Evolutionary conservation across 768 basidiomycete species (phyloP).

Genomic region (Rhizopogon sp.): DNA sequence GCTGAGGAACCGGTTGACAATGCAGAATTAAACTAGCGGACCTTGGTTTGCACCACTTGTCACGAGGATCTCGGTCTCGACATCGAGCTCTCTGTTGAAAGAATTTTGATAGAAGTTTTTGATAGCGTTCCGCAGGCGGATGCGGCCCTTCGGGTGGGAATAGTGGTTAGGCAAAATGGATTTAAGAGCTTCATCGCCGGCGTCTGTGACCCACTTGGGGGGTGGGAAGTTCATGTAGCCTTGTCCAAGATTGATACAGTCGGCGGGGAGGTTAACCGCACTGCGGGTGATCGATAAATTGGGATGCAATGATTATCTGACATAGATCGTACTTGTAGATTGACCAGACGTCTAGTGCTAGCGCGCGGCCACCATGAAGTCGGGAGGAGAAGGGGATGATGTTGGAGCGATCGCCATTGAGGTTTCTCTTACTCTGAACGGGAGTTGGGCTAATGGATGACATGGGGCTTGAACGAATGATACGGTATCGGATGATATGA

Average conservation of each 20-base stretch:
- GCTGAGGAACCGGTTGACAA: neutral
- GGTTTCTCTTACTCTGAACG: neutral
- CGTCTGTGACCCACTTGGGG: slow-evolving; percentile 72
- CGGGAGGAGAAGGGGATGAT: slow-evolving; percentile 70
- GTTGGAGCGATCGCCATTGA: slow-evolving; percentile 34
- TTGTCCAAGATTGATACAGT: slow-evolving; percentile 95
- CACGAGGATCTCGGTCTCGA: slow-evolving; percentile 86
- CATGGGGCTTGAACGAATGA: neutral
- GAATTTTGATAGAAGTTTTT: slow-evolving; percentile 69
- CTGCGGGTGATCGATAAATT: slow-evolving; percentile 33
- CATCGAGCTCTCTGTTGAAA: slow-evolving; percentile 67
- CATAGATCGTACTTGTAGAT: slow-evolving; percentile 64
- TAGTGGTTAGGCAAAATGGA: slow-evolving; percentile 74
- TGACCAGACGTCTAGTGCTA: slow-evolving; percentile 86
- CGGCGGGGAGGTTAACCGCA: slow-evolving; percentile 79
- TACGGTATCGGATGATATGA: neutral
- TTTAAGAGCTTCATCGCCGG: slow-evolving; percentile 64
- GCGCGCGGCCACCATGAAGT: slow-evolving; percentile 67
- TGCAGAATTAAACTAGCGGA: slow-evolving; percentile 20
- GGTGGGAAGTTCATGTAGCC: slow-evolving; percentile 94
- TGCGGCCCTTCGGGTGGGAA: slow-evolving; percentile 85
- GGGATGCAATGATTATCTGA: neutral
- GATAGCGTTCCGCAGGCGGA: slow-evolving; percentile 85
- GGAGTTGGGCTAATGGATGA: neutral
- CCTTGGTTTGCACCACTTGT: slow-evolving; percentile 98